A percentile compares a stretch with the other conserved stretches of the same genome.
phyloP scores from a whole-genome alignment of 495 filamentous ascomycete species.

The Neurospora discreta region DNA sequence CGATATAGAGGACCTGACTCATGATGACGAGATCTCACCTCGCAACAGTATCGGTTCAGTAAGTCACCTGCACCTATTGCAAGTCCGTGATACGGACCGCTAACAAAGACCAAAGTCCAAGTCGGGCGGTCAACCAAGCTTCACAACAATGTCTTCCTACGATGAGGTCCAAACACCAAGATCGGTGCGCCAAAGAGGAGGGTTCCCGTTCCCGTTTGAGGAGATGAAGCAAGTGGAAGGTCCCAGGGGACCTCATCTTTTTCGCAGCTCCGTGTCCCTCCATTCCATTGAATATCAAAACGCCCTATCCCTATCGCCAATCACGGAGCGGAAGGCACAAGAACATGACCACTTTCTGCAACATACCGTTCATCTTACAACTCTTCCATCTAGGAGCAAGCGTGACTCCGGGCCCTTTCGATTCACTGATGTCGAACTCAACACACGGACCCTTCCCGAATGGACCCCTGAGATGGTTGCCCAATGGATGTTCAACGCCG shows the following conservation, averaged over 20 bases:
- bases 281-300: conserved; percentile 46
- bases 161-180: conserved; percentile 64
- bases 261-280: conserved; percentile 48
- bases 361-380: conserved; percentile 18
- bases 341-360: conserved; percentile 25
- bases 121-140: conserved; percentile 43
- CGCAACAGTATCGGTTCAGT: conserved; percentile 57
- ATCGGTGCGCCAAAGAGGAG: conserved; percentile 32
- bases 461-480: conserved; percentile 73
- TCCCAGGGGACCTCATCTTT: conserved; percentile 81
- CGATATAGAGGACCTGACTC: conserved; percentile 36
- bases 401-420: conserved; percentile 31
- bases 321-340: conserved; percentile 34
- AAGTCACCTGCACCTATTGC: conserved; percentile 19
- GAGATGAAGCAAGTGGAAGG: conserved; percentile 56
- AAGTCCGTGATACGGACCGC: conserved; percentile 1
- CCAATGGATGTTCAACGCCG: conserved; percentile 62
- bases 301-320: conserved; percentile 54
- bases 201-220: conserved; percentile 19
- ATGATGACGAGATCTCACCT: conserved; percentile 53
- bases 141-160: conserved; percentile 65
- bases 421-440: conserved; percentile 43
- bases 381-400: conserved; percentile 19
- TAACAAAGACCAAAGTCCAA: conserved; percentile 29
- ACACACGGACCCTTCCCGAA: conserved; percentile 42